Evolutionary conservation across 2,329 filamentous ascomycete genomes (phyloP).

Genomic region (Periglandula ipomoeae): DNA sequence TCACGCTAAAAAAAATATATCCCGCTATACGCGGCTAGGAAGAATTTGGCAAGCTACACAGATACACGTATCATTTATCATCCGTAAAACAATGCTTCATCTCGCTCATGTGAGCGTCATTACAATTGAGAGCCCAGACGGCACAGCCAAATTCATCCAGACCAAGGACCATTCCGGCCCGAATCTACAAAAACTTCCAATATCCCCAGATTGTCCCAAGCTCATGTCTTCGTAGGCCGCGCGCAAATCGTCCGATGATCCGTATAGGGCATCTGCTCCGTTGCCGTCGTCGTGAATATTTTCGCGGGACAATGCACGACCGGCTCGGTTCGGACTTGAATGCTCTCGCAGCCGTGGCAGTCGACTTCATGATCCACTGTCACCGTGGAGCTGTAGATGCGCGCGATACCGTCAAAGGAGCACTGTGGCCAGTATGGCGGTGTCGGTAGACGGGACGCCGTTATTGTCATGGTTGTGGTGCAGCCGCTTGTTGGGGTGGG

Average conservation of each 20-base stretch:
- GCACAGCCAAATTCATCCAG: too few relatives aligned
- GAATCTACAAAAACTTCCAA: too few relatives aligned
- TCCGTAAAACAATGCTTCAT: too few relatives aligned
- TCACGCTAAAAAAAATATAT: too few relatives aligned
- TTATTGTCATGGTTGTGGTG: constrained; percentile 18
- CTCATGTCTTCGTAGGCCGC: constrained; percentile 3
- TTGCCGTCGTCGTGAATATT: constrained; percentile 12
- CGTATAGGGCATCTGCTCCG: constrained; percentile 16
- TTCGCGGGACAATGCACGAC: constrained; percentile 18
- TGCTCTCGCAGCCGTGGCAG: constrained; percentile 22
- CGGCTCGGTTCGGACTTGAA: constrained; percentile 14
- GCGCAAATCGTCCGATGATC: constrained; percentile 19
- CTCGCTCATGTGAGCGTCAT: too few relatives aligned
- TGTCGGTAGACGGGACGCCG: constrained; percentile 14
- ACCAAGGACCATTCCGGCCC: too few relatives aligned
- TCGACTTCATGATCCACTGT: constrained; percentile 17
- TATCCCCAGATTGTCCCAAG: too few relatives aligned
- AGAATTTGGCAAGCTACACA: too few relatives aligned
- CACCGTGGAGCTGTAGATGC: constrained; percentile 19
- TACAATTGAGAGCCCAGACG: too few relatives aligned
- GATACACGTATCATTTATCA: too few relatives aligned
- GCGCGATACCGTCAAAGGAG: constrained; percentile 14
- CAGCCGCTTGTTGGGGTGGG: constrained; percentile 13
- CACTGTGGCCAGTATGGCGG: constrained; percentile 21
- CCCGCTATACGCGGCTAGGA: too few relatives aligned